Conservation (phyloP, 305 asterid species). For the Withania somnifera region DNA sequence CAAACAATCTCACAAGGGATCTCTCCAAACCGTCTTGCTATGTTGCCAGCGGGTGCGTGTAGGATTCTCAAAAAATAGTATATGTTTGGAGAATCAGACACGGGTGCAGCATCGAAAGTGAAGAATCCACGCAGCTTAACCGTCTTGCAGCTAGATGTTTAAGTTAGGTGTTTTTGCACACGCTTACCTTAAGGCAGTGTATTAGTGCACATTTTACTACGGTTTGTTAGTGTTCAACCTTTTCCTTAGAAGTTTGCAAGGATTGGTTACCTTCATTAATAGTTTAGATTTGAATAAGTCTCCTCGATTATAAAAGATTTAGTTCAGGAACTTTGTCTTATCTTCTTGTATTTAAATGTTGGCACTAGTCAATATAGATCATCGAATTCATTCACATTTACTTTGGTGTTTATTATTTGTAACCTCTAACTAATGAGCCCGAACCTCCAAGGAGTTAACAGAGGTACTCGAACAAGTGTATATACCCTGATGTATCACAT, state of each 20-base stretch:
- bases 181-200: not conserved
- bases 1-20: not conserved
- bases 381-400: not conserved
- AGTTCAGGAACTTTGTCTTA: not conserved
- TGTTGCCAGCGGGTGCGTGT: no score
- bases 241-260: not conserved
- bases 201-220: not conserved
- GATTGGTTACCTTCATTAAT: not conserved
- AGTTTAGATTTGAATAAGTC: not conserved
- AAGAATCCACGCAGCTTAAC: no score
- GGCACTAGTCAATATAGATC: not conserved
- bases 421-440: not conserved
- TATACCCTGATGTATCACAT: not conserved
- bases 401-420: not conserved
- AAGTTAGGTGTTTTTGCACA: not conserved
- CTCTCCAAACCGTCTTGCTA: not conserved
- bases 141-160: not conserved
- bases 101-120: no score
- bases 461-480: not conserved
- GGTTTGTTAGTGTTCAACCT: not conserved
- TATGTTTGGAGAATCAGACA: no score
- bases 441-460: not conserved
- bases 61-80: no score
- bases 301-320: not conserved
- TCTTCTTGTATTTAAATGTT: not conserved